Percentiles rank a stretch among this genome's conserved stretches.
These are phyloP conservation scores for Trichoderma cornu-damae DNA, from an alignment of 2,329 filamentous ascomycete genomes.

Conservation along the genomic window DNA sequence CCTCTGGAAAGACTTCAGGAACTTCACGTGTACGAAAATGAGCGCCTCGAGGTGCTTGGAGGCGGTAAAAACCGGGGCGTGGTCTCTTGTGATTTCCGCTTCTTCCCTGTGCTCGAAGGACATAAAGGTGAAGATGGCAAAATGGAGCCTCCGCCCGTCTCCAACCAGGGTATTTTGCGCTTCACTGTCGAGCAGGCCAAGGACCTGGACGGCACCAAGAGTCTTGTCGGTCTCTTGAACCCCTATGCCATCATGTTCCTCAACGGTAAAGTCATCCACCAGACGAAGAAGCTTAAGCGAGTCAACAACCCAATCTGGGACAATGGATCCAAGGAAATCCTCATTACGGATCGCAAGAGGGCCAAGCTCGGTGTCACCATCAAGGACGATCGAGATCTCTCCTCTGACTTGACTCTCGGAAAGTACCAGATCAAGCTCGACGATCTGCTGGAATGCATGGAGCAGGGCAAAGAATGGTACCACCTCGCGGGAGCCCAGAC, in stretches of 20 bases:
- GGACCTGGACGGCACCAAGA: slow-evolving; percentile 88
- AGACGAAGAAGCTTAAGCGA: slow-evolving; percentile 87
- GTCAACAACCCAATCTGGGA: slow-evolving; percentile 98
- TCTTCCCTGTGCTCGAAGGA: slow-evolving; percentile 86
- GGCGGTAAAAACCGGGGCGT: slow-evolving; percentile 81
- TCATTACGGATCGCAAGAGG: slow-evolving; percentile 88
- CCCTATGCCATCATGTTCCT: slow-evolving; percentile 85
- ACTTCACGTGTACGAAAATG: slow-evolving; percentile 72
- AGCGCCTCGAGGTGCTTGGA: slow-evolving; percentile 75
- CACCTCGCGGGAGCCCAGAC: slow-evolving; percentile 74
- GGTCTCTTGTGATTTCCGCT: slow-evolving; percentile 76
- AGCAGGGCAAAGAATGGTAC: slow-evolving; percentile 95
- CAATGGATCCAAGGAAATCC: slow-evolving; percentile 84
- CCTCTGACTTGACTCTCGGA: slow-evolving; percentile 76
- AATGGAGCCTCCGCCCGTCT: slow-evolving; percentile 74
- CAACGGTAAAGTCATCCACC: slow-evolving; percentile 86
- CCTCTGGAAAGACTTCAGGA: slow-evolving; percentile 76
- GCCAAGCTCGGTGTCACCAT: slow-evolving; percentile 87
- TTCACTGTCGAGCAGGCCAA: slow-evolving; percentile 96
- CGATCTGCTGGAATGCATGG: slow-evolving; percentile 85
- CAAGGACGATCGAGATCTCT: slow-evolving; percentile 89
- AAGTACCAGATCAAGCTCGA: slow-evolving; percentile 94
- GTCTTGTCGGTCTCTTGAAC: slow-evolving; percentile 82
- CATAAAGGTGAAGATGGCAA: slow-evolving; percentile 70
- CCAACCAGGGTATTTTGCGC: slow-evolving; percentile 87